Percentiles rank a stretch among this genome's conserved stretches.
Evolutionary conservation across 805 yeast species (phyloP).

Genomic region (Isabelozyma gotoi): DNA sequence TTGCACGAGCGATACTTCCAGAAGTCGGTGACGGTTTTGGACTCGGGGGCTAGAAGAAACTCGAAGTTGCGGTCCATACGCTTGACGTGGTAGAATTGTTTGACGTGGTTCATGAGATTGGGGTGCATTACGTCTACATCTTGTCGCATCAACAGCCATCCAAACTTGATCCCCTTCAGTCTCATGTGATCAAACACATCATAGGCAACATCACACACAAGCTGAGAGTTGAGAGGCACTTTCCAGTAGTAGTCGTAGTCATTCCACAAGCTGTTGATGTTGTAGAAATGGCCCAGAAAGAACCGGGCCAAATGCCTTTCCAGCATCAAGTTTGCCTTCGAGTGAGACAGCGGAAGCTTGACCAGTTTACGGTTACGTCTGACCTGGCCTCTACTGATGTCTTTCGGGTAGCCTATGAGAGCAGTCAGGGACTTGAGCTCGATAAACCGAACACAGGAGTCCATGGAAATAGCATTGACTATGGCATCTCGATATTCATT

Average conservation of each 20-base stretch:
- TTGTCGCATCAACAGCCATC: slow-evolving; percentile 13
- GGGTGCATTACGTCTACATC: slow-evolving; percentile 10
- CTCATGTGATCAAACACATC: slow-evolving; percentile 24
- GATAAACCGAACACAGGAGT: slow-evolving; percentile 16
- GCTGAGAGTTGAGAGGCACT: slow-evolving; percentile 20
- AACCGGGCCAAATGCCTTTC: slow-evolving; percentile 21
- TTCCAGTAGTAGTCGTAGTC: slow-evolving; percentile 27
- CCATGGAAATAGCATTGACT: slow-evolving; percentile 13
- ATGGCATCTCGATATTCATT: slow-evolving; percentile 12
- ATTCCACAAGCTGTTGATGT: slow-evolving; percentile 15
- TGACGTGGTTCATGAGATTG: slow-evolving; percentile 6
- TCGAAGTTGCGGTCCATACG: no score
- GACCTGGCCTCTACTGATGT: slow-evolving; percentile 23
- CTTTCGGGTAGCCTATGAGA: slow-evolving; percentile 16
- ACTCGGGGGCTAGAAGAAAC: no score
- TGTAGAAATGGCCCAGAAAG: slow-evolving; percentile 19
- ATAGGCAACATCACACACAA: slow-evolving; percentile 22
- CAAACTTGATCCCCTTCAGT: slow-evolving; percentile 19
- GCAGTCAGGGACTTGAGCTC: slow-evolving; percentile 11
- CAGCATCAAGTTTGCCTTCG: slow-evolving; percentile 23
- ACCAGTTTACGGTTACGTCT: slow-evolving; percentile 20
- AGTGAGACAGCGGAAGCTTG: slow-evolving; percentile 20
- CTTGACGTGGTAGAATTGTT: slow-evolving; percentile 1
- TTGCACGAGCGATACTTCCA: slow-evolving; percentile 12
- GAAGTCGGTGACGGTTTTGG: background rate